Evolutionary conservation across 1,284 basidiomycete species (phyloP), one percentile per base, ranked within the genome.

Genomic region (Paramarasmius palmivorus): DNA sequence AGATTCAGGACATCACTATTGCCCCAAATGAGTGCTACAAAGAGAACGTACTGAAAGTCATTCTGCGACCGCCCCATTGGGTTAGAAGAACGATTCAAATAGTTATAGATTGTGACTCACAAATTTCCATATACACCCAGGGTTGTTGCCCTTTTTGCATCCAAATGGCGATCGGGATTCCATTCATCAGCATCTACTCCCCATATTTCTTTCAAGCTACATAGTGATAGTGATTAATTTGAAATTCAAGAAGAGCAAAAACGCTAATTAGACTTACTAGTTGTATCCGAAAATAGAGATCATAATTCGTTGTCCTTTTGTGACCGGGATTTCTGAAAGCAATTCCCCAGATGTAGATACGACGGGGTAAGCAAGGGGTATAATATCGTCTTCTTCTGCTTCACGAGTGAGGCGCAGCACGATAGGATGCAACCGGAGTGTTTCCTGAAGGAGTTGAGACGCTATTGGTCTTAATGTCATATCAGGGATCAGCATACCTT

Each of bases 371-470:
- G 50, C 51, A 14, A 62, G 52, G 4, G 63, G 62, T 29, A 65
- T 57, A 12, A 59, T 39, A 39, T 61, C 61, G 45, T 64, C 61
- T 10, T 53, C 20, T 2, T 32, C 55, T 12, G 63, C 52, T 26
- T 34, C 38, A 15, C 57, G 42, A 19, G 45, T 8, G 22, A 62
- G 32, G 14, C 10, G 42, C 14, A 49, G 37, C 2, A 60, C 49
- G 44, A 64, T 59, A 10, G 61, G 60, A 49, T 58, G 52, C 19
- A 57, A 20, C 15, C 63, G 49, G n/a, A 63, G 56, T 9, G 49
- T 48, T 50, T 63, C 62, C 60, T 64, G 44, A 3, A 46, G 32
- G 35, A 5, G 7, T 3, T 32, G 29, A 6, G 29, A 12, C 29
- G 29, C 12, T 6, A 32, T n/a, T 23, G 22, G 35, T n/a, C 7